Evolutionary conservation across 2,329 filamentous ascomycete species (phyloP).

Genomic region (Fusarium marasasianum): DNA sequence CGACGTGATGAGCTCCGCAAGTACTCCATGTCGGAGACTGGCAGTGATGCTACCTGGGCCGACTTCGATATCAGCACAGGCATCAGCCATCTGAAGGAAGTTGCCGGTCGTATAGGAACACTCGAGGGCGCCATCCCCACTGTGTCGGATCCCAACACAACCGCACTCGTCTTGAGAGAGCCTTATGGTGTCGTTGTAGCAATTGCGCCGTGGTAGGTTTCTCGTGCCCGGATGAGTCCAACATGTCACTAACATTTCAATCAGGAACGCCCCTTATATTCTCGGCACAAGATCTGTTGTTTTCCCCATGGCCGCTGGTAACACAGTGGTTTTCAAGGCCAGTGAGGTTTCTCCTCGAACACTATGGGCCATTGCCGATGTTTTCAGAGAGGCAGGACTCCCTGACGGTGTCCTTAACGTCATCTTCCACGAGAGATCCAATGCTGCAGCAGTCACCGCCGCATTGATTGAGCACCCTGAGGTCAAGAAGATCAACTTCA

Average conservation of each 20-base stretch:
- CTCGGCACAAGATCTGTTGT: conserved; percentile 64
- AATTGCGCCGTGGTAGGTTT: conserved; percentile 79
- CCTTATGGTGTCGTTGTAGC: conserved; percentile 82
- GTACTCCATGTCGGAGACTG: conserved; percentile 66
- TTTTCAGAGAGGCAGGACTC: conserved; percentile 78
- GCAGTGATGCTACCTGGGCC: conserved; percentile 50
- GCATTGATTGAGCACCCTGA: conserved; percentile 72
- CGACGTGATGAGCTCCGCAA: conserved; percentile 68
- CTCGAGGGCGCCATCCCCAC: conserved; percentile 52
- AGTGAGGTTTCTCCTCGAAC: conserved; percentile 73
- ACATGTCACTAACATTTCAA: neutral
- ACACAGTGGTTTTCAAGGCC: conserved; percentile 78
- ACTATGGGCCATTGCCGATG: conserved; percentile 68
- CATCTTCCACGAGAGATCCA: conserved; percentile 70
- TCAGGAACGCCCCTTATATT: conserved; percentile 67
- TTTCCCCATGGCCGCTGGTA: conserved; percentile 78
- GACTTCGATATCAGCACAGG: conserved; percentile 52
- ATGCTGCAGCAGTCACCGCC: conserved; percentile 73
- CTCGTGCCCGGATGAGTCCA: neutral
- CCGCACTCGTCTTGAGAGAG: conserved; percentile 75
- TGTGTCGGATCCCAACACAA: conserved; percentile 45
- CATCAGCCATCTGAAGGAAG: conserved; percentile 53
- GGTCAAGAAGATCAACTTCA: conserved; percentile 87
- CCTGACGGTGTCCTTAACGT: conserved; percentile 80
- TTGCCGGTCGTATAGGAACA: conserved; percentile 54